Percentiles rank a stretch among this genome's conserved stretches.
Evolutionary conservation across 441 rosid species (phyloP).

Genomic region (Pelargonium myrrhifolium): DNA sequence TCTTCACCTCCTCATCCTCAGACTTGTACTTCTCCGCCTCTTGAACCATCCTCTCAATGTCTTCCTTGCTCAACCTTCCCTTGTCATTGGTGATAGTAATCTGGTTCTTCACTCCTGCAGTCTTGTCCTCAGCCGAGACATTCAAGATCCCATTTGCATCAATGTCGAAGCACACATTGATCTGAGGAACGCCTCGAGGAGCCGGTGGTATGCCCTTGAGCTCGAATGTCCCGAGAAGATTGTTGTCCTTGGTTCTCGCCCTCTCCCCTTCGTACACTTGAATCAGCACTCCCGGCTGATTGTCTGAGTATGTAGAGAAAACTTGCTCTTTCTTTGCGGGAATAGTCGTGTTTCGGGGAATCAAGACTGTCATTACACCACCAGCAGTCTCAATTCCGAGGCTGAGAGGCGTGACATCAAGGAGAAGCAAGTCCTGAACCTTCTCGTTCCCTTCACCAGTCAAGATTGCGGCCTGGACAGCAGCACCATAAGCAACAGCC

Average conservation of each 20-base stretch:
- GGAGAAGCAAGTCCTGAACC: constrained; percentile 52
- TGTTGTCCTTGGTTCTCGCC: constrained; percentile 52
- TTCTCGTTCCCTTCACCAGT: constrained; percentile 64
- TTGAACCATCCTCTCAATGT: constrained; percentile 57
- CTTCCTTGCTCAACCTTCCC: constrained; percentile 52
- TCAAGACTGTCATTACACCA: constrained; percentile 41
- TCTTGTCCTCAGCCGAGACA: constrained; percentile 58
- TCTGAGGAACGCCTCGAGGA: constrained; percentile 38
- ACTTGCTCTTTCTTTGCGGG: constrained; percentile 48
- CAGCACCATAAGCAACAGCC: constrained; percentile 60
- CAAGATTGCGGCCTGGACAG: constrained; percentile 28
- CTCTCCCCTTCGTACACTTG: constrained; percentile 68
- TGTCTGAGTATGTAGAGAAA: constrained; percentile 56
- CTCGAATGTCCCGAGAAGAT: constrained; percentile 47
- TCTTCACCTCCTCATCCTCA: constrained; percentile 54
- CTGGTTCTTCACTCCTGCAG: constrained; percentile 58
- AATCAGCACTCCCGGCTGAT: constrained; percentile 55
- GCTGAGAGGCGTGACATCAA: constrained; percentile 53
- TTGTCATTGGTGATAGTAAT: constrained; percentile 60
- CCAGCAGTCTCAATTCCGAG: constrained; percentile 38
- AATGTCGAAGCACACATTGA: constrained; percentile 36
- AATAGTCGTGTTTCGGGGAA: constrained; percentile 44
- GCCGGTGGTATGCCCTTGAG: constrained; percentile 46
- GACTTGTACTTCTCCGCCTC: constrained; percentile 58
- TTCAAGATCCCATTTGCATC: constrained; percentile 50